Base-by-base conservation (phyloP, 768 basidiomycete species). In the Phanerochaete carnosa region DNA sequence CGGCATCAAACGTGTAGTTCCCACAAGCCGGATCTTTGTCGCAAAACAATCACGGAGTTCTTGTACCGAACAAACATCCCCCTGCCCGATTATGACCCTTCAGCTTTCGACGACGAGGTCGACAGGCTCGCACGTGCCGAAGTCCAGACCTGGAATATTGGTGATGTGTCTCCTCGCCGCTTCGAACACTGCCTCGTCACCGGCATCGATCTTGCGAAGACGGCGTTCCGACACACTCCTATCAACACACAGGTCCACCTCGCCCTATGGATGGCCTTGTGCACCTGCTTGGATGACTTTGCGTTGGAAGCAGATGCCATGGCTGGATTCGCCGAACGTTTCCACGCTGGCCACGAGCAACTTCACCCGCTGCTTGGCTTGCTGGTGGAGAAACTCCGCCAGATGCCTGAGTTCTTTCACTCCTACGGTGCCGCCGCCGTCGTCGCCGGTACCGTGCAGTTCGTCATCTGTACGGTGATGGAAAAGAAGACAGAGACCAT, bases 351-450 rank as follows among this genome's bases (percentile, higher is more conserved):
- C 15, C 16, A 3, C 22, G 29, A 28, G 12, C 62, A 64, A 43
- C 54, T 64, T 2, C 58, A 64, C 47, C 62, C 62, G 1, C 16
- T 47, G 7, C 62, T 64, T 35, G 59, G 57, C 29, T n/a, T 30
- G 26, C 67, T 79, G 46, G 77, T 70, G 7, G 64, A 69, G 11
- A 51, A 76, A 29, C 37, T 79, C 13, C 62, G 64, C 9, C 70
- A 74, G 23, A 64, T 70, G 2, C 58, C 71, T 0, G 54, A 63
- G 2, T 54, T 72, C 43, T 78, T 65, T 51, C 62, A 45, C n/a
- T 51, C 71, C 0, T 66, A 76, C n/a, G 67, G 63, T 0, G 69
- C 74, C 1, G 72, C 74, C 39, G 59, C 77, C 22, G 74, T 81
- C 37, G 62, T 73, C 15, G 68, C 74, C 6, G 68, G 72, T 1